Conservation (phyloP, 2,329 filamentous ascomycete genomes). For the Aspergillus persii region DNA sequence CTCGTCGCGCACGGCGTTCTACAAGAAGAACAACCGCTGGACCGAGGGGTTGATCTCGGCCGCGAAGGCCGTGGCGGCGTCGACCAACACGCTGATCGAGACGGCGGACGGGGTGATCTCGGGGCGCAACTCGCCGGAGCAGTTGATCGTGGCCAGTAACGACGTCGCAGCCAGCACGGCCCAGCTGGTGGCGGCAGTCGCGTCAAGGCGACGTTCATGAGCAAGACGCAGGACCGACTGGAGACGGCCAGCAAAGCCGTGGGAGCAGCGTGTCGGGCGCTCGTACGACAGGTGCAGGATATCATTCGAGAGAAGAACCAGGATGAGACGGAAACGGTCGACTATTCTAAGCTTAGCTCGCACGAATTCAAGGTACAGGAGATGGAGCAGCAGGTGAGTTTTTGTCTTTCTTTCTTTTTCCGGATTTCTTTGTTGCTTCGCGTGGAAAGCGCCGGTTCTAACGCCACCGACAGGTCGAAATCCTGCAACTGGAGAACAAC, state of each 20-base stretch:
- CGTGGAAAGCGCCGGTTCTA: constrained; percentile 9
- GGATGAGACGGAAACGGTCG: constrained; percentile 74
- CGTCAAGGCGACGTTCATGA: constrained; percentile 98
- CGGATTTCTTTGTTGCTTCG: neutral
- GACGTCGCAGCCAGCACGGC: constrained; percentile 94
- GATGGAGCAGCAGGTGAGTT: constrained; percentile 96
- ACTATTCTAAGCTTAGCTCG: constrained; percentile 82
- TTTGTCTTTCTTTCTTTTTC: constrained; percentile 2
- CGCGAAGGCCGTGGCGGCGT: constrained; percentile 89
- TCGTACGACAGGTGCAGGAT: constrained; percentile 89
- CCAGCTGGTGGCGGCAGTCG: constrained; percentile 89
- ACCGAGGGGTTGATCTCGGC: constrained; percentile 96
- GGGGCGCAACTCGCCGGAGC: constrained; percentile 88
- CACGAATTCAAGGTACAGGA: constrained; percentile 98
- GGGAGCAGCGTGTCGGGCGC: constrained; percentile 76
- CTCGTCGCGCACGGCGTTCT: constrained; percentile 87
- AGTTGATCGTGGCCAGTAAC: constrained; percentile 96
- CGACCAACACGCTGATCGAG: constrained; percentile 95
- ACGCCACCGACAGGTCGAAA: constrained; percentile 71
- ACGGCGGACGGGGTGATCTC: constrained; percentile 95
- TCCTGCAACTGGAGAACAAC: constrained; percentile 88
- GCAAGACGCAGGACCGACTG: constrained; percentile 87
- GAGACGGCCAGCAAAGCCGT: constrained; percentile 93
- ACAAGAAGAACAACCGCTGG: constrained; percentile 99
- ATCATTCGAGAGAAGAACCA: constrained; percentile 86